Percentiles rank a stretch among this genome's conserved stretches.
Evolutionary conservation across 148 eudicot genomes (phyloP).

Genomic region (Silene uniflora): DNA sequence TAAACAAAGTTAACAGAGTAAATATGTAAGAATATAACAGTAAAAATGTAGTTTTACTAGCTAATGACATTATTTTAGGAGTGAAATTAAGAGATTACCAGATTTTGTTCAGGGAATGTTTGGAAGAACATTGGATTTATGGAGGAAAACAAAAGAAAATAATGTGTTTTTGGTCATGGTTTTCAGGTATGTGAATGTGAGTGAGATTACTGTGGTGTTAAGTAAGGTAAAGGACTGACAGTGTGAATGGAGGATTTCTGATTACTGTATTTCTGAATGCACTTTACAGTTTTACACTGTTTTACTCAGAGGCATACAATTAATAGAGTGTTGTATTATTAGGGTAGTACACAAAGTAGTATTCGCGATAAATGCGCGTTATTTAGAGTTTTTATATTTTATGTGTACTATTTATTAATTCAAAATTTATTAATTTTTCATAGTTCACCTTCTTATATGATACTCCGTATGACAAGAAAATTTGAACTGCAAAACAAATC

Average conservation of each 20-base stretch:
- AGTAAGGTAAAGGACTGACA: background rate
- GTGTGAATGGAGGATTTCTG: background rate
- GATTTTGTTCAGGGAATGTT: background rate
- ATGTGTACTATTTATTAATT: too few species aligned
- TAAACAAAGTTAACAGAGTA: conserved; percentile 1
- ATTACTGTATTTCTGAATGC: background rate
- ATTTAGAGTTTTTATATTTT: too few species aligned
- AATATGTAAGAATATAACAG: conserved; percentile 9
- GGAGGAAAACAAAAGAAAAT: background rate
- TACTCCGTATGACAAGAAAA: too few species aligned
- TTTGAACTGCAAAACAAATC: too few species aligned
- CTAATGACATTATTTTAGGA: conserved; percentile 14
- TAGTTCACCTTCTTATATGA: too few species aligned
- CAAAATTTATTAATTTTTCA: too few species aligned
- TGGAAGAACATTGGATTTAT: conserved; percentile 3
- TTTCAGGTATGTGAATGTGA: background rate
- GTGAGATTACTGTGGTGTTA: background rate
- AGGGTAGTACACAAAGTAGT: too few species aligned
- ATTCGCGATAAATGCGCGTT: too few species aligned
- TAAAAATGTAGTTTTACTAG: background rate
- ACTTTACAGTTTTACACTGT: too few species aligned
- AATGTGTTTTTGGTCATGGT: background rate
- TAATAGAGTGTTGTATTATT: too few species aligned
- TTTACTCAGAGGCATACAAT: background rate
- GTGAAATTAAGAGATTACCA: conserved; percentile 9